Conservation (phyloP, 2,329 filamentous ascomycete species). For the Xylogone sp. region DNA sequence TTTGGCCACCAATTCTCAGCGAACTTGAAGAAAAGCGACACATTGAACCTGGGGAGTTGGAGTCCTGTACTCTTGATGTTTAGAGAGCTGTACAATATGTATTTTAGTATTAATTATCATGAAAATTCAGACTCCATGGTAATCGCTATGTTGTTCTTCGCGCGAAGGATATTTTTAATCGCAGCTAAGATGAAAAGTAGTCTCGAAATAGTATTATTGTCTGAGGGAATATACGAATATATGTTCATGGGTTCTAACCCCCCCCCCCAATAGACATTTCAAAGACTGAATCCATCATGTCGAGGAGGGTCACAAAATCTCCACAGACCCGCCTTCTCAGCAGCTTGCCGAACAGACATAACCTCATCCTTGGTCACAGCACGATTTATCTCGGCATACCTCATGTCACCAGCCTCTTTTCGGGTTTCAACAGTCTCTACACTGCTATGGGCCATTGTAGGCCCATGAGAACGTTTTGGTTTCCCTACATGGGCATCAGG, state of each 20-base stretch:
- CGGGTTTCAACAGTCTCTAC: not conserved
- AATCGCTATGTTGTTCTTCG: too few species aligned
- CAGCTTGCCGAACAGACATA: constrained; percentile 61
- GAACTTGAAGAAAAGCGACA: constrained; percentile 3
- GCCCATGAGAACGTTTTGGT: constrained; percentile 38
- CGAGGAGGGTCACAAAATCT: constrained; percentile 62
- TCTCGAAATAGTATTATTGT: too few species aligned
- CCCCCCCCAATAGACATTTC: not conserved
- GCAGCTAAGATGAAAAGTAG: too few species aligned
- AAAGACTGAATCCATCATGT: constrained; percentile 22
- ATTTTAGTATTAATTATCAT: too few species aligned
- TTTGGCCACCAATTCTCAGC: constrained; percentile 39
- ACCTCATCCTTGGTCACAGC: constrained; percentile 62
- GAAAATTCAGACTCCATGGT: too few species aligned
- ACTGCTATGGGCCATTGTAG: constrained; percentile 15
- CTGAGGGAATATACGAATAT: too few species aligned
- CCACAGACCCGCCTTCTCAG: constrained; percentile 71
- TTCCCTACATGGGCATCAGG: constrained; percentile 81
- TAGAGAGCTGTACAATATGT: too few species aligned
- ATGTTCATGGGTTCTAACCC: too few species aligned
- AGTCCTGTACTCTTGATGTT: too few species aligned
- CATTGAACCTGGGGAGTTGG: too few species aligned
- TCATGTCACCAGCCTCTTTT: constrained; percentile 36
- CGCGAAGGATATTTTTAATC: too few species aligned
- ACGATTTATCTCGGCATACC: constrained; percentile 79